Evolutionary conservation across 129 eudicot genomes (phyloP), one percentile per base, ranked within the genome.

Genomic region (Erigeron canadensis): DNA sequence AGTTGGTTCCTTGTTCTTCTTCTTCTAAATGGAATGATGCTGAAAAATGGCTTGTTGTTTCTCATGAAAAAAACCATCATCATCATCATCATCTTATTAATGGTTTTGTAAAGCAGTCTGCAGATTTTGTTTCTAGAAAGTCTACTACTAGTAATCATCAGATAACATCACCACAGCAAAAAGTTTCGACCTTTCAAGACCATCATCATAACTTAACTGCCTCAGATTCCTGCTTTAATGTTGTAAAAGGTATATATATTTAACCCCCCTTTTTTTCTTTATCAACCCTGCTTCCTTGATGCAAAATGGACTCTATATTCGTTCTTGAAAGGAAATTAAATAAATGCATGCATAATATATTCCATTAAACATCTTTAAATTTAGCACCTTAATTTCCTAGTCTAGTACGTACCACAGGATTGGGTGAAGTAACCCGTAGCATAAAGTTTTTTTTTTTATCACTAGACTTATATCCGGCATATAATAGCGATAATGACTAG

Each of bases 11-110:
- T n/a, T n/a, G n/a, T n/a, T n/a, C n/a, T n/a, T n/a, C n/a, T n/a
- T n/a, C n/a, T 48, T 90, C 97, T 1, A 90, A 90, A 63, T 90
- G 97, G 97, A 90, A 90, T 62, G 91, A 90, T 82, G 97, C 97
- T 7, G 87, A 87, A 41, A 90, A 90, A 73, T 90, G 97, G 97
- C 91, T 90, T 41, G 67, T 90, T 41, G 67, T 78, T 66, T 74
- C 78, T 55, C n/a, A n/a, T n/a, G n/a, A n/a, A n/a, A n/a, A 50
- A 58, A 58, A 23, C 43, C 63, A 40, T 21, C 80, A 79, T 70
- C 67, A 67, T 54, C 63, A 40, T 42, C 80, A 79, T 70, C 67
- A n/a, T n/a, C n/a, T n/a, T n/a, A n/a, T 65, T 42, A 38, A 63
- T 34, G 77, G 81, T 37, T 77, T 77, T 61, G 71, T 53, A 5